Conservation (phyloP, 352 stramenopile species). For the Globisporangium echinulatum region DNA sequence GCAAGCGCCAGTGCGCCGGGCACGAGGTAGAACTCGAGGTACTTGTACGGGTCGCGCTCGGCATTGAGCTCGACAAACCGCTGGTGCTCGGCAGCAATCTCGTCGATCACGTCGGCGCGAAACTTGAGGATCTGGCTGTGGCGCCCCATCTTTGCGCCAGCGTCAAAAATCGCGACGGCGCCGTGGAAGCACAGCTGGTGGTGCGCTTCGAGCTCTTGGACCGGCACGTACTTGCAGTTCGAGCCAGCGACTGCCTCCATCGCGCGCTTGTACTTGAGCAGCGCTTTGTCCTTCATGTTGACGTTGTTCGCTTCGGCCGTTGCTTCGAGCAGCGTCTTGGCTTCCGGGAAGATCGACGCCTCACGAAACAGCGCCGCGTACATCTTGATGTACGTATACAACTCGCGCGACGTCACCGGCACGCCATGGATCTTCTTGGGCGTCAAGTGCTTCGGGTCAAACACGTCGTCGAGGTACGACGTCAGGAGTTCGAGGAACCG, state of each 20-base stretch:
- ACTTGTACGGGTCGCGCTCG: slow-evolving; percentile 93
- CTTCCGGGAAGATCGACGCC: slow-evolving; percentile 94
- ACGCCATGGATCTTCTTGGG: slow-evolving; percentile 95
- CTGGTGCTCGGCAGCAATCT: slow-evolving; percentile 88
- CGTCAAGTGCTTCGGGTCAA: slow-evolving; percentile 79
- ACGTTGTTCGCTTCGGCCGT: slow-evolving; percentile 97
- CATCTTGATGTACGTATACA: slow-evolving; percentile 95
- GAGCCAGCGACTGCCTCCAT: slow-evolving; percentile 90
- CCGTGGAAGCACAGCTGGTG: slow-evolving; percentile 79
- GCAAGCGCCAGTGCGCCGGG: slow-evolving; percentile 85
- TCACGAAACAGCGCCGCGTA: slow-evolving; percentile 96
- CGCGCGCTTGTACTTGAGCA: slow-evolving; percentile 89
- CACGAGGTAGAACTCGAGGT: slow-evolving; percentile 92
- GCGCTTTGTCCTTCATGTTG: slow-evolving; percentile 87
- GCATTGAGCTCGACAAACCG: slow-evolving; percentile 94
- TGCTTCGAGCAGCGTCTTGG: slow-evolving; percentile 95
- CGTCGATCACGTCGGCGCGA: slow-evolving; percentile 68
- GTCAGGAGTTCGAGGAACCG: slow-evolving; percentile 94
- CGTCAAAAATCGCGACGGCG: slow-evolving; percentile 89
- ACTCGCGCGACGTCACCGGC: slow-evolving; percentile 90
- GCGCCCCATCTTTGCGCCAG: slow-evolving; percentile 94
- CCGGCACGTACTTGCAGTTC: slow-evolving; percentile 84
- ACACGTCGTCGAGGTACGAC: slow-evolving; percentile 93
- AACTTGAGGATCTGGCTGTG: slow-evolving; percentile 88
- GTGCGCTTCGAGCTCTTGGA: slow-evolving; percentile 87